Evolutionary conservation across 371 early-diverging fungal species (phyloP), one percentile per base, ranked within the genome.

Genomic region (Lichtheimia corymbifera): DNA sequence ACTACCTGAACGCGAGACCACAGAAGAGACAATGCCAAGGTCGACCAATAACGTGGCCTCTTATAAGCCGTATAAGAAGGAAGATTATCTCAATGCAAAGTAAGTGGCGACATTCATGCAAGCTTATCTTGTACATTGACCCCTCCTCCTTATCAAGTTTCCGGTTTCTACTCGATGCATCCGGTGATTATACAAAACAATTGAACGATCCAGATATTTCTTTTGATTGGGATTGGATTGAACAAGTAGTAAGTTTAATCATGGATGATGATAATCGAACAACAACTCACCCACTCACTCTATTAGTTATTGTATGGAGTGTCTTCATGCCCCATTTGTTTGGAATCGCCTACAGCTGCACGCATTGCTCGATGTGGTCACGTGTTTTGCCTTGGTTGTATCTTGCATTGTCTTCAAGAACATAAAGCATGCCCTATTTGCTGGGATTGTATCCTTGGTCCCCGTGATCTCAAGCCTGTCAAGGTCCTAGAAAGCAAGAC

Each of bases 61-160:
- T 57, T 79, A 87, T 51, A 79, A 82, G 55, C 86, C 90, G 0
- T 91, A 84, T 60, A 85, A 83, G 74, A 92, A 93, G 69, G 86
- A 91, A 56, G 76, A 84, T 44, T 95, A 92, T 66, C 86, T 95
- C 52, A 93, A 94, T 72, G 94, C 96, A 60, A 95, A 95, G 90
- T 91, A 74, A 67, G 83, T 56, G 24, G 5, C 35, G 35, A 35
- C 35, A 35, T 35, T 35, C 35, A 35, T 35, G 35, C 35, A 35
- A 35, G 35, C 35, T 35, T 35, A 35, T 35, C 35, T 35, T 35
- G 35, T 1, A 11, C 35, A 2, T 35, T 11, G 6, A 35, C 5
- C 22, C 5, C 22, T 35, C 35, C 28, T 35, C 11, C 35, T 15
- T 17, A 40, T 54, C 20, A 30, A 68, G 91, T 69, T 94, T 90